Percentiles rank a stretch among this genome's conserved stretches.
These are phyloP conservation scores for Yamagishiella unicocca DNA, from an alignment of 139 green algal genomes.

Conservation along the genomic window DNA sequence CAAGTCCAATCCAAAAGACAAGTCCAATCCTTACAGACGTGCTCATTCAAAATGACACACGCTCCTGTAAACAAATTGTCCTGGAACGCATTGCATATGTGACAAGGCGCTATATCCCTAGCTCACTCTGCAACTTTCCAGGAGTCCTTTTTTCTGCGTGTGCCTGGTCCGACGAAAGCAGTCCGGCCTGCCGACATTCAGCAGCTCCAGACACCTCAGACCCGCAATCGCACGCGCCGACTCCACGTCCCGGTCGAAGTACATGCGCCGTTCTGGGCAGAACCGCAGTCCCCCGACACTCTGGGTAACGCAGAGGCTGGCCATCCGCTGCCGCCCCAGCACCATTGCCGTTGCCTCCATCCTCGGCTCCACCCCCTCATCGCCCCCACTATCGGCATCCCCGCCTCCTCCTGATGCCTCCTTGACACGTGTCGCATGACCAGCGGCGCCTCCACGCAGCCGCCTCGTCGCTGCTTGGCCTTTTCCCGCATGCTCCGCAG, in stretches of 20 bases:
- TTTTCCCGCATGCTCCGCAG: background rate
- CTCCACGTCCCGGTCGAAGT: conserved; percentile 10
- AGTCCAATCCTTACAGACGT: background rate
- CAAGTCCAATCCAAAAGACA: background rate
- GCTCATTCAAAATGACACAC: background rate
- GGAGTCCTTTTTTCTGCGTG: background rate
- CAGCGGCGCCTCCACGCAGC: background rate
- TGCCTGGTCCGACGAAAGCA: background rate
- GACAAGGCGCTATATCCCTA: background rate
- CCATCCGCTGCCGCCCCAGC: background rate
- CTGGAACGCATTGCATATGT: background rate
- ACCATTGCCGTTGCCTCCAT: too few relatives aligned
- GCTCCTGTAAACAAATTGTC: background rate
- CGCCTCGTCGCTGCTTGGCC: background rate
- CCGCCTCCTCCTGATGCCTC: background rate
- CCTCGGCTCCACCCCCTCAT: background rate
- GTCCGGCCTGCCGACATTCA: background rate
- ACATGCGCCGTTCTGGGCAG: conserved; percentile 15
- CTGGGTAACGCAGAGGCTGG: background rate
- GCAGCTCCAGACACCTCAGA: background rate
- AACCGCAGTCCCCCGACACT: conserved; percentile 5
- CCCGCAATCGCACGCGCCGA: background rate
- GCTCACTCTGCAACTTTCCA: background rate
- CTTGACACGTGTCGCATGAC: background rate
- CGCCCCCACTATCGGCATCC: background rate